Percentiles rank a stretch among this genome's conserved stretches.
Evolutionary conservation across 495 filamentous ascomycete genomes (phyloP).

Genomic region (Hyphodiscus hymeniophilus): DNA sequence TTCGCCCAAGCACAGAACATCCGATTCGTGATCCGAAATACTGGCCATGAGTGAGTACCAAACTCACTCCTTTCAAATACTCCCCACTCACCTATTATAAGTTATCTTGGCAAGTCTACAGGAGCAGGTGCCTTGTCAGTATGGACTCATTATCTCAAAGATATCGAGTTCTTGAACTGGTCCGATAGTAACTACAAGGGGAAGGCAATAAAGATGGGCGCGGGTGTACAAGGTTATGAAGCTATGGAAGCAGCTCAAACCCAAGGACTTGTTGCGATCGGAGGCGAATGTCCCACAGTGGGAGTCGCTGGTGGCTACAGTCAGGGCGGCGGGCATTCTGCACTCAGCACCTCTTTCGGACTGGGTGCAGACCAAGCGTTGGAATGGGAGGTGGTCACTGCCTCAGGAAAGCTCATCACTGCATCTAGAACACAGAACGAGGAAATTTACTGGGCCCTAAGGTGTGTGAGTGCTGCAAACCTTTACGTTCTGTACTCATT

Average conservation of each 20-base stretch:
- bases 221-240: constrained; percentile 50
- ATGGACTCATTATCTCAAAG: constrained; percentile 45
- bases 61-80: background rate
- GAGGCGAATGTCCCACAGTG: constrained; percentile 42
- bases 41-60: constrained; percentile 33
- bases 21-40: constrained; percentile 35
- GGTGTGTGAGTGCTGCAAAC: too few species aligned
- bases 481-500: too few species aligned
- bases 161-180: constrained; percentile 34
- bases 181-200: constrained; percentile 33
- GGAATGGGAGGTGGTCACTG: constrained; percentile 48
- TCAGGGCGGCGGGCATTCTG: constrained; percentile 54
- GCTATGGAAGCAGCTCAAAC: constrained; percentile 35
- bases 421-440: constrained; percentile 34
- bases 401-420: constrained; percentile 32
- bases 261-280: constrained; percentile 41
- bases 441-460: constrained; percentile 53
- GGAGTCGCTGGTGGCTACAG: constrained; percentile 40
- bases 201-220: constrained; percentile 35
- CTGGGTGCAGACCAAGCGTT: constrained; percentile 51
- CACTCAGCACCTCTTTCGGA: constrained; percentile 43
- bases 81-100: constrained; percentile 2
- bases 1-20: constrained; percentile 40
- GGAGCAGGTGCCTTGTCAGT: constrained; percentile 40
- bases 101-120: constrained; percentile 39